These are phyloP conservation scores for Cornus suecica DNA, from an alignment of 148 eudicot species.

Conservation along the genomic window DNA sequence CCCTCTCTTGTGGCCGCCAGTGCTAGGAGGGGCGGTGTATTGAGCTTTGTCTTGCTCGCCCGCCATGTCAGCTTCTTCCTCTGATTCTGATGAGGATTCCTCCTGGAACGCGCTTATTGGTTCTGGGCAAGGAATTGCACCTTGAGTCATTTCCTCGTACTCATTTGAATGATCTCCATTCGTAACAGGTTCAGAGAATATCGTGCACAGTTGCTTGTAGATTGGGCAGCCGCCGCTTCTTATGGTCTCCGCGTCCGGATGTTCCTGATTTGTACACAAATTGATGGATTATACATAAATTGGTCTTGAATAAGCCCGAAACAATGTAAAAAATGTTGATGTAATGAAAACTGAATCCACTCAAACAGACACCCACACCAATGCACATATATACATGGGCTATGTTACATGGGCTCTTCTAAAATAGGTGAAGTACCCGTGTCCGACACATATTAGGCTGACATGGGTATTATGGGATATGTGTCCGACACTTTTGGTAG, in stretches of 20 bases:
- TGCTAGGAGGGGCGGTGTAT: slow-evolving; percentile 7
- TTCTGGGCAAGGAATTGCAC: slow-evolving; percentile 20
- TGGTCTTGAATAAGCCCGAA: not conserved
- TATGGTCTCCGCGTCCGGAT: slow-evolving; percentile 67
- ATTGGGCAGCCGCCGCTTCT: slow-evolving; percentile 62
- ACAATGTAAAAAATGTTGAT: not conserved
- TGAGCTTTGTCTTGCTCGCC: slow-evolving; percentile 28
- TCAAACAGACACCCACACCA: no score
- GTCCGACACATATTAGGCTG: no score
- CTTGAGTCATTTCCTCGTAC: slow-evolving; percentile 21
- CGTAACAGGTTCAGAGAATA: slow-evolving; percentile 45
- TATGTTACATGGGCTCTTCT: no score
- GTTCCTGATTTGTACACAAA: slow-evolving; percentile 45
- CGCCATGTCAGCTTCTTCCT: slow-evolving; percentile 29
- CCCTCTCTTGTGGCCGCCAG: slow-evolving; percentile 46
- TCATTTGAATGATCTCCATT: slow-evolving; percentile 22
- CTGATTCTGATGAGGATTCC: slow-evolving; percentile 53
- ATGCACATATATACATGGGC: no score
- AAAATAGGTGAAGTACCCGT: no score
- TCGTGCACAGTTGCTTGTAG: slow-evolving; percentile 52
- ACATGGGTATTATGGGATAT: no score
- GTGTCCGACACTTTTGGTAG: no score
- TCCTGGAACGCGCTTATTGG: slow-evolving; percentile 28
- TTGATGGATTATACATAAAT: not conserved
- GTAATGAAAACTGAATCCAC: not conserved